Base-by-base conservation (phyloP, 352 stramenopile genomes). In the Globisporangium nunn region DNA sequence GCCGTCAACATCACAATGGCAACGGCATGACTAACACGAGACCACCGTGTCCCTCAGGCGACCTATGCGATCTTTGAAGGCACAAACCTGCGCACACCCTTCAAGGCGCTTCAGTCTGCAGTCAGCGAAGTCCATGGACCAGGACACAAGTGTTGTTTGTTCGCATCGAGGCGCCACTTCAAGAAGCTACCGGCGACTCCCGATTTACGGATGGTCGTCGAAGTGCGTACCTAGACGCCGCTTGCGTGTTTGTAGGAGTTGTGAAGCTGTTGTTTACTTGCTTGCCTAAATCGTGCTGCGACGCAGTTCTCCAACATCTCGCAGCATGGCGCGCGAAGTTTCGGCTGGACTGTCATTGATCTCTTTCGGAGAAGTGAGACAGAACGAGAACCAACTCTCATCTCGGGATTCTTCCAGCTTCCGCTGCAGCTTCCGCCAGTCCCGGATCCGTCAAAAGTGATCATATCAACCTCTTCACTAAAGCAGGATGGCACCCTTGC, bases 41-140 rank as follows among this genome's bases (percentile, higher is more conserved):
- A 14, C 41, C 12, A 7, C 28, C 11, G 11, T 29, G 15, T 6
- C 4, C 40, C 6, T 2, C 14, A 86, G 70, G 58, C 78, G 18
- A 86, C 74, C 10, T 86, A 73, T 44, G 71, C 72, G 30, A 35
- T 84, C 2, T 86, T 72, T 56, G 71, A 81, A 6, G 68, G 63
- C 1, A 71, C 67, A 30, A 10, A 64, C 10, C 52, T 70, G 6
- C 74, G 62, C 31, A 77, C 64, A 6, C 64, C 74, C 31, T 81
- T 84, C 56, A 81, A 78, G 31, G 58, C 71, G 18, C 51, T 79
- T 0, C 47, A 50, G 10, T 49, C 61, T 2, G 75, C 77, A 54
- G 63, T 70, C 14, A 62, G 54, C 5, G 73, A 81, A 35, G 11
- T 43, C 5, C 52, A 66, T 18, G 62, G 61, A 8, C 64, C 64